phyloP scores from a whole-genome alignment of 2,329 filamentous ascomycete species.

The Verticillium dahliae region DNA sequence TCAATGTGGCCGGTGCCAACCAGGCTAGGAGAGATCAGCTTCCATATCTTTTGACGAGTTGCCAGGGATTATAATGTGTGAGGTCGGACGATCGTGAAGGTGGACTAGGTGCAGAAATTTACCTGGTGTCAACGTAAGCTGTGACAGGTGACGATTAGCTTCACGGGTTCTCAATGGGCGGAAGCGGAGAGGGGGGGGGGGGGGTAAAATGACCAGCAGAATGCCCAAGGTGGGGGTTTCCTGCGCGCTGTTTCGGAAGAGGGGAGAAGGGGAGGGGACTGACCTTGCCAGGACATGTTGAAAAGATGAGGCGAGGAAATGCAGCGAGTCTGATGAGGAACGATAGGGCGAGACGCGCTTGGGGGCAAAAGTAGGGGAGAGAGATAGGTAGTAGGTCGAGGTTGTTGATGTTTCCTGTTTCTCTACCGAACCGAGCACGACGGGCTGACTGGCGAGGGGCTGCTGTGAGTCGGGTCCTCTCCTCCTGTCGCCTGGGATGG shows the following conservation, averaged over 20 bases:
- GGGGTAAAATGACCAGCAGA: background rate
- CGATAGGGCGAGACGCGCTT: background rate
- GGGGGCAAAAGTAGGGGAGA: background rate
- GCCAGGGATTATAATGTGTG: background rate
- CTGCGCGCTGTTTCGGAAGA: constrained; percentile 2
- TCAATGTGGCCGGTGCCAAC: constrained; percentile 73
- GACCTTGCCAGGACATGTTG: constrained; percentile 73
- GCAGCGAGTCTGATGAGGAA: background rate
- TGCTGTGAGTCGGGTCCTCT: background rate
- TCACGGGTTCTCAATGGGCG: background rate
- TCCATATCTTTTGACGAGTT: background rate
- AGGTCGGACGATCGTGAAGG: background rate
- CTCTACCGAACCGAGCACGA: background rate
- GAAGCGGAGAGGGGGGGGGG: background rate
- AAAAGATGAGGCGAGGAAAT: constrained; percentile 6
- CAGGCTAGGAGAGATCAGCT: constrained; percentile 48
- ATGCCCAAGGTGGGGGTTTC: constrained; percentile 7
- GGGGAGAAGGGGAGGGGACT: constrained; percentile 11
- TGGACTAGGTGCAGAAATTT: constrained; percentile 13
- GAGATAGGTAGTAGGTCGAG: background rate
- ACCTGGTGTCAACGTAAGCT: constrained; percentile 49
- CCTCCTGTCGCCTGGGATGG: background rate
- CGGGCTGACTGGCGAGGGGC: background rate
- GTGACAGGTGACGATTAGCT: constrained; percentile 19
- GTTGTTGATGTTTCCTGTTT: background rate